Evolutionary conservation across 352 stramenopile species (phyloP), one percentile per base, ranked within the genome.

Genomic region (Peronospora belbahrii): DNA sequence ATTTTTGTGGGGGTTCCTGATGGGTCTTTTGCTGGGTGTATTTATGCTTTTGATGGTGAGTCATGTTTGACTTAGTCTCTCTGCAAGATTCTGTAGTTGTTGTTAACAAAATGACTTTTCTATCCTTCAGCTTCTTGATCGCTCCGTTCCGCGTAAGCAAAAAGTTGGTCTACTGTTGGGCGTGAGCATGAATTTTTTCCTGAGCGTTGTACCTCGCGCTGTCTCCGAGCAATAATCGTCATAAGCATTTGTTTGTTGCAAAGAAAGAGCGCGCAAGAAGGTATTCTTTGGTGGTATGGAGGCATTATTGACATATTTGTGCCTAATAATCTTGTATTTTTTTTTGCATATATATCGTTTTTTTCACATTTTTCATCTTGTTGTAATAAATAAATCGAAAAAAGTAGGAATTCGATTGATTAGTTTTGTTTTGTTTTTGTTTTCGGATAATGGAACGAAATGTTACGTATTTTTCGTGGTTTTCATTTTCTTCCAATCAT

Each of bases 1-100:
- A 60, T 91, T 94, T 59, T 56, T 94, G 6, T 94, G 82, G 82
- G 82, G 82, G 9, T 87, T 94, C 51, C 64, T 90, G 30, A 94
- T 94, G 82, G 82, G 82, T 8, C 62, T 94, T 17, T 55, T 94
- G 30, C 65, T 94, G 30, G 82, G 82, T 44, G 81, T 94, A 62
- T 94, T 94, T 70, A 94, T 94, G 82, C 67, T 94, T 44, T 56
- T 94, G 15, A 88, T 94, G 74, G 82, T 91, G 50, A 48, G 74
- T 67, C 7, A 2, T 13, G 1, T 5, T 13, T 9, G 11, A 18
- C 11, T 32, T 14, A 20, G 18, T 9, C 10, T 44, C 19, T 0
- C n/a, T 41, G 7, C 11, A 31, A 3, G 11, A 1, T 7, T 38
- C n/a, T 19, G 11, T 22, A 25, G 13, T 40, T 32, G 13, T 25